A percentile compares a stretch with the other conserved stretches of the same genome.
phyloP scores from a whole-genome alignment of 2,329 filamentous ascomycete species.

The Coleophoma cylindrospora region DNA sequence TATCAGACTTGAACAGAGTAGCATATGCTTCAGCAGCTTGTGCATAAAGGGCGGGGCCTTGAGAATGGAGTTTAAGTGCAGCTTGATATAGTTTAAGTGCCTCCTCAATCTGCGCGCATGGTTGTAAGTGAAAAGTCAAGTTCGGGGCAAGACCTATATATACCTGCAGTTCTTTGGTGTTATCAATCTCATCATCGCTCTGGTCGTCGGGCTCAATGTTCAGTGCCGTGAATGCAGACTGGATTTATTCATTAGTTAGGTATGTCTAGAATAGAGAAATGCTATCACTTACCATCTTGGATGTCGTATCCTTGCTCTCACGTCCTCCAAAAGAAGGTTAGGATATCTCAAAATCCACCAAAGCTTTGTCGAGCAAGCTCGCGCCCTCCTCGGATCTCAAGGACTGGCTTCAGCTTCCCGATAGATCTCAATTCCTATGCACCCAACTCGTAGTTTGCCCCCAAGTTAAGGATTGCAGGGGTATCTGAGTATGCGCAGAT shows the following conservation, averaged over 20 bases:
- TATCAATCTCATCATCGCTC: constrained; percentile 85
- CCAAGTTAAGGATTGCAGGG: too few species aligned
- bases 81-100: constrained; percentile 91
- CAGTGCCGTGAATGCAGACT: constrained; percentile 71
- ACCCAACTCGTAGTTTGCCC: too few species aligned
- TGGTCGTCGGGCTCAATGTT: constrained; percentile 94
- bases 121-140: neutral
- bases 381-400: too few species aligned
- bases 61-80: constrained; percentile 85
- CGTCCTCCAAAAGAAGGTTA: too few species aligned
- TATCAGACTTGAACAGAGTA: constrained; percentile 82
- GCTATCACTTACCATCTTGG: neutral
- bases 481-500: too few species aligned
- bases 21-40: constrained; percentile 79
- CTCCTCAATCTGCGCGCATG: constrained; percentile 68
- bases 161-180: constrained; percentile 87
- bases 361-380: too few species aligned
- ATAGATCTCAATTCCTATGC: too few species aligned
- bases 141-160: neutral
- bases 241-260: neutral
- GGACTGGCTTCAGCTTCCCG: too few species aligned
- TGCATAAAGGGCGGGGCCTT: constrained; percentile 70
- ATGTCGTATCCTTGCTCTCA: too few species aligned
- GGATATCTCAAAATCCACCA: too few species aligned
- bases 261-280: neutral